Evolutionary conservation across 768 basidiomycete genomes (phyloP).

Genomic region (Suillus hirtellus): DNA sequence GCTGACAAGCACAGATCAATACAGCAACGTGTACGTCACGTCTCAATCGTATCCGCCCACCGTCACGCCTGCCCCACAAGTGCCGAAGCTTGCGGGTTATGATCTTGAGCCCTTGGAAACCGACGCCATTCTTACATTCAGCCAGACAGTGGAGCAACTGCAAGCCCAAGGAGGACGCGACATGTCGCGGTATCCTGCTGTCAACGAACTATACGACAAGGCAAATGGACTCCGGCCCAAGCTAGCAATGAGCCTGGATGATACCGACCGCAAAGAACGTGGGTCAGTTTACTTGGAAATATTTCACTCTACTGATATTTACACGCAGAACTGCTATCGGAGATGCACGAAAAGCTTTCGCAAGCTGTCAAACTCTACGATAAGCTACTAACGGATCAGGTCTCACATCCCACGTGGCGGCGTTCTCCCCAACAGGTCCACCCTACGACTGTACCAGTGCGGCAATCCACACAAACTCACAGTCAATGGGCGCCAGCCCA

Average conservation of each 20-base stretch:
- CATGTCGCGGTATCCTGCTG: constrained; percentile 78
- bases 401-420: constrained; percentile 71
- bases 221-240: constrained; percentile 79
- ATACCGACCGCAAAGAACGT: constrained; percentile 86
- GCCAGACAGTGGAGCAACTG: constrained; percentile 85
- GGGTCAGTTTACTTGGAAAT: constrained; percentile 28
- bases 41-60: constrained; percentile 48
- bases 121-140: constrained; percentile 87
- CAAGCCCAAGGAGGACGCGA: constrained; percentile 77
- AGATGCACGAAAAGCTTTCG: constrained; percentile 94
- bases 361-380: constrained; percentile 93
- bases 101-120: constrained; percentile 82
- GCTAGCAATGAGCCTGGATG: constrained; percentile 80
- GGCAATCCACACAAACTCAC: constrained; percentile 25
- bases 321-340: constrained; percentile 72
- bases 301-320: neutral
- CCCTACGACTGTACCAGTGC: constrained; percentile 1
- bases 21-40: constrained; percentile 29
- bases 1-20: constrained; percentile 53
- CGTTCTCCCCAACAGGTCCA: constrained; percentile 25
- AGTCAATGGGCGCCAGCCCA: constrained; percentile 30
- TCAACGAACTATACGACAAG: constrained; percentile 82
- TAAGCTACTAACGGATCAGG: constrained; percentile 79
- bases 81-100: constrained; percentile 66
- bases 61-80: constrained; percentile 37